Conservation (phyloP, 345 rosid genomes). For the Eucalyptus tenuipes region DNA sequence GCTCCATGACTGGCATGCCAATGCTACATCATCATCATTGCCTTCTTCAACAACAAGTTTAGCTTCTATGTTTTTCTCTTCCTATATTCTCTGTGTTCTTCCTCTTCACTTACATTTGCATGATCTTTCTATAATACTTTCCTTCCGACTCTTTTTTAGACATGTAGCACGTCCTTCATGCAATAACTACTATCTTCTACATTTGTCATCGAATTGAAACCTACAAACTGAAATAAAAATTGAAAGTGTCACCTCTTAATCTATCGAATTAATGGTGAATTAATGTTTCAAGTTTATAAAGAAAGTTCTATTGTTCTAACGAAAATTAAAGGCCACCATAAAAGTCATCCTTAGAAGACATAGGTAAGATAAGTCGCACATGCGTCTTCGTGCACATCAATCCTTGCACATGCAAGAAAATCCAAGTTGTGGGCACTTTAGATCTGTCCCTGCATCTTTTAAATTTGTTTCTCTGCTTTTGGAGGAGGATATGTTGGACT, state of each 20-base stretch:
- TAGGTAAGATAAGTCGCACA: background rate
- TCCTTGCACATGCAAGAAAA: background rate
- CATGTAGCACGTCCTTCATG: background rate
- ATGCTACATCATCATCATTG: background rate
- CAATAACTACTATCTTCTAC: background rate
- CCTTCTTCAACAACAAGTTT: background rate
- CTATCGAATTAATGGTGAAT: background rate
- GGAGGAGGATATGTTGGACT: background rate
- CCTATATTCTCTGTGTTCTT: background rate
- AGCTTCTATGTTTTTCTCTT: too few species aligned
- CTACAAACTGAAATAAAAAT: background rate
- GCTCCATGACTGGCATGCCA: background rate
- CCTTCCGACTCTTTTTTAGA: background rate
- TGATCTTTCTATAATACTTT: background rate
- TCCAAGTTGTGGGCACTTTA: background rate
- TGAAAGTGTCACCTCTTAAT: background rate
- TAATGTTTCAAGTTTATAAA: background rate
- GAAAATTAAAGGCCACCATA: background rate
- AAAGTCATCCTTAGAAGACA: background rate
- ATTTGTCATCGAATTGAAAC: background rate
- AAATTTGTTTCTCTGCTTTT: background rate
- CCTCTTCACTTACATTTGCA: background rate
- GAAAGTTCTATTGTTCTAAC: background rate
- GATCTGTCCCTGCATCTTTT: background rate
- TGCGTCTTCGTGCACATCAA: background rate